These are phyloP conservation scores for Trichoderma atroviride DNA, from an alignment of 2,329 filamentous ascomycete species.

Conservation along the genomic window DNA sequence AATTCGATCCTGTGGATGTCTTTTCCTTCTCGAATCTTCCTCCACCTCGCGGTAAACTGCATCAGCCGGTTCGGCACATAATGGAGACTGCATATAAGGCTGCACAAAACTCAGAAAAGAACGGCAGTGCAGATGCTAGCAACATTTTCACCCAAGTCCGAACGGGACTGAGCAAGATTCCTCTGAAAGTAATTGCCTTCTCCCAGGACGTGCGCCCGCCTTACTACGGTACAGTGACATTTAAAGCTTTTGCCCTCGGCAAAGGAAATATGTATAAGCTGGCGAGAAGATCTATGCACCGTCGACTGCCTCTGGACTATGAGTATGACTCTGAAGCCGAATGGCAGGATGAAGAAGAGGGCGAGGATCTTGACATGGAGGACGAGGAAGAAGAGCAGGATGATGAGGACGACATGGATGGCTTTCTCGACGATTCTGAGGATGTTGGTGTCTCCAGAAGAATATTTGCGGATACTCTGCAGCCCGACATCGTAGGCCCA, in stretches of 20 bases:
- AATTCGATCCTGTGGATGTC: conserved; percentile 49
- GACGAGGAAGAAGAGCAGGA: conserved; percentile 70
- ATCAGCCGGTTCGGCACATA: conserved; percentile 62
- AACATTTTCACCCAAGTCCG: conserved; percentile 41
- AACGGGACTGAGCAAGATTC: conserved; percentile 53
- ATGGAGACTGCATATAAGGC: conserved; percentile 58
- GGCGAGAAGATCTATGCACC: conserved; percentile 56
- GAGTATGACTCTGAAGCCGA: conserved; percentile 86
- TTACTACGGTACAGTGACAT: conserved; percentile 74
- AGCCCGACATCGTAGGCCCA: conserved; percentile 77
- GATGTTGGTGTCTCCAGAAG: conserved; percentile 60
- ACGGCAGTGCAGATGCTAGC: conserved; percentile 42
- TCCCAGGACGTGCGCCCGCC: conserved; percentile 67
- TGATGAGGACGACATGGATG: conserved; percentile 84
- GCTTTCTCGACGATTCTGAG: conserved; percentile 86
- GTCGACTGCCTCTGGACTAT: conserved; percentile 69
- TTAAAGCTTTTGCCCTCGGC: conserved; percentile 52
- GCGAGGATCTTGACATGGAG: conserved; percentile 69
- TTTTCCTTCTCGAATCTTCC: conserved; percentile 50
- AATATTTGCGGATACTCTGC: conserved; percentile 68
- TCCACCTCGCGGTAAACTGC: conserved; percentile 49
- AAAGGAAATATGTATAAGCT: conserved; percentile 52
- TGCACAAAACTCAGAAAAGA: conserved; percentile 43
- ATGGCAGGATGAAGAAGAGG: conserved; percentile 74
- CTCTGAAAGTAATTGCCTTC: conserved; percentile 66